Conservation (phyloP, 2,329 filamentous ascomycete species). For the Dichotomopilus funicola region DNA sequence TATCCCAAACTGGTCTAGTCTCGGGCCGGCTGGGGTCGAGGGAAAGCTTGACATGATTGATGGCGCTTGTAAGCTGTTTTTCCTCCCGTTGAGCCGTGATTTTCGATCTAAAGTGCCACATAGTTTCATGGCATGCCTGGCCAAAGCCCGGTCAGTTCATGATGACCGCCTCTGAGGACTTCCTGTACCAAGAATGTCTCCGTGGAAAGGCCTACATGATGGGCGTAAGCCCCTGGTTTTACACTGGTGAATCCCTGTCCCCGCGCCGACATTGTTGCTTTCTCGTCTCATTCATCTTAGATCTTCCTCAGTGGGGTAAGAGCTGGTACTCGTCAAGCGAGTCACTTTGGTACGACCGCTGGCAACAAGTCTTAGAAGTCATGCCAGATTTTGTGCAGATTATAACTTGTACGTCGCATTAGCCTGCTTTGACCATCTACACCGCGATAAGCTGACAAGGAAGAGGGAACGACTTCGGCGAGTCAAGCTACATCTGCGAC, state of each 20-base stretch:
- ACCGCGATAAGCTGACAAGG: neutral
- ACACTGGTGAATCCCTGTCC: slow-evolving; percentile 33
- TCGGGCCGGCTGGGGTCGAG: slow-evolving; percentile 31
- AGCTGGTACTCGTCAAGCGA: slow-evolving; percentile 52
- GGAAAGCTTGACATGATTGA: slow-evolving; percentile 22
- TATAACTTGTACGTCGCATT: slow-evolving; percentile 40
- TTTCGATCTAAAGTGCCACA: neutral
- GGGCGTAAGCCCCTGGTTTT: slow-evolving; percentile 37
- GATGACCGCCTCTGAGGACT: slow-evolving; percentile 36
- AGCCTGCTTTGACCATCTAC: neutral
- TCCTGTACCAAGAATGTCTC: slow-evolving; percentile 33
- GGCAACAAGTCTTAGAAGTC: slow-evolving; percentile 45
- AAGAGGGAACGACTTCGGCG: slow-evolving; percentile 51
- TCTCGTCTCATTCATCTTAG: slow-evolving; percentile 3
- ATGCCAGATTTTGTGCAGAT: slow-evolving; percentile 48
- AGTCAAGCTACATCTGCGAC: slow-evolving; percentile 52
- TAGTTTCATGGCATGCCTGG: slow-evolving; percentile 46
- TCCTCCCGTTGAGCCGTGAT: neutral
- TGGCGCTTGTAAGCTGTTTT: slow-evolving; percentile 22
- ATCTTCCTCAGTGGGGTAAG: slow-evolving; percentile 35
- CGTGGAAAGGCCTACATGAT: slow-evolving; percentile 44
- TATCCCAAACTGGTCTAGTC: slow-evolving; percentile 40
- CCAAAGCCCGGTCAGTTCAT: slow-evolving; percentile 33
- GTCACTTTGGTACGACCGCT: slow-evolving; percentile 50
- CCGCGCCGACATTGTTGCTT: neutral